phyloP scores from a whole-genome alignment of 108 stramenopile species.

The Seminavis robusta region DNA sequence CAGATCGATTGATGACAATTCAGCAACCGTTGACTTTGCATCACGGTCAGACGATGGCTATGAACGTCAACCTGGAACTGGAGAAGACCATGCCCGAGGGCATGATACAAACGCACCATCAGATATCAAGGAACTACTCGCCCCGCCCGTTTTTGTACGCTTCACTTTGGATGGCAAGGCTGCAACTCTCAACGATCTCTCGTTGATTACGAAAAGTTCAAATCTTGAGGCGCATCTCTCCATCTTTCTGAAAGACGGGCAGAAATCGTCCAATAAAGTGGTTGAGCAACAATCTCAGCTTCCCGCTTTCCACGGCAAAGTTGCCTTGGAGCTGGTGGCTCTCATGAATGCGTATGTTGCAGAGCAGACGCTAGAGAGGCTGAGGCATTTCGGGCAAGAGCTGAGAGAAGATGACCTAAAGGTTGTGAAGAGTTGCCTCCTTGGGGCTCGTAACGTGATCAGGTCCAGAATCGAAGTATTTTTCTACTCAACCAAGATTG shows the following conservation, averaged over 20 bases:
- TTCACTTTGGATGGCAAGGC: constrained; percentile 41
- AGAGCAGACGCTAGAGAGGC: constrained; percentile 64
- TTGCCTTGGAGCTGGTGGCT: constrained; percentile 31
- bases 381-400: constrained; percentile 28
- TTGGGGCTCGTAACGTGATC: constrained; percentile 39
- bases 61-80: too few relatives aligned
- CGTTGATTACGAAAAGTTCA: constrained; percentile 33
- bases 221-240: constrained; percentile 45
- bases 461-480: constrained; percentile 44
- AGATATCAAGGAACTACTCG: neutral
- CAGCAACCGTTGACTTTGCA: too few relatives aligned
- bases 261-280: too few relatives aligned
- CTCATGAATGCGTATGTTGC: constrained; percentile 55
- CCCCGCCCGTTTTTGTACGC: constrained; percentile 51
- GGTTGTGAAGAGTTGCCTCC: constrained; percentile 47
- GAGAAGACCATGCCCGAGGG: too few relatives aligned
- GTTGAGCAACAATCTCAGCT: neutral
- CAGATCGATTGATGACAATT: too few relatives aligned
- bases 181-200: constrained; percentile 27
- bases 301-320: constrained; percentile 26
- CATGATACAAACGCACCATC: too few relatives aligned
- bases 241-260: constrained; percentile 30
- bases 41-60: too few relatives aligned
- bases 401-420: constrained; percentile 40
- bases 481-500: constrained; percentile 52